phyloP scores from a whole-genome alignment of 805 yeast species.

The Candida odintsovae region DNA sequence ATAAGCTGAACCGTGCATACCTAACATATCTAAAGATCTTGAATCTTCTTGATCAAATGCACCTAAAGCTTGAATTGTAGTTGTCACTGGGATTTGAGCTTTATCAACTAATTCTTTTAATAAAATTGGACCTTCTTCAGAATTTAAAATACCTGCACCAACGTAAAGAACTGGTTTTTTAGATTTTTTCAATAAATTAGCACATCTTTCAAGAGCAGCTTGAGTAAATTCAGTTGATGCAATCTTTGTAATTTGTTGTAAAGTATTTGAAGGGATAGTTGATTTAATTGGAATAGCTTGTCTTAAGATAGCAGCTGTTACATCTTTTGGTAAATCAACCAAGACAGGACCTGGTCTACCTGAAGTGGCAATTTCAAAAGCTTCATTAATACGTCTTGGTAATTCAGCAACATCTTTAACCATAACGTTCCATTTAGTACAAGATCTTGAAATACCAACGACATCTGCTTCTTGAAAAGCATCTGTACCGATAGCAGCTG shows the following conservation, averaged over 20 bases:
- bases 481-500: slow-evolving; percentile 94
- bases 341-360: slow-evolving; percentile 99
- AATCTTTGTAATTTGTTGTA: slow-evolving; percentile 62
- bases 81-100: slow-evolving; percentile 93
- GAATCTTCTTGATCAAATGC: slow-evolving; percentile 89
- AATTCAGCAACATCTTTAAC: slow-evolving; percentile 90
- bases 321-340: slow-evolving; percentile 97
- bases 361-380: slow-evolving; percentile 90
- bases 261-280: slow-evolving; percentile 67
- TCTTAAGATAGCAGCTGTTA: slow-evolving; percentile 85
- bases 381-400: slow-evolving; percentile 94
- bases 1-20: slow-evolving; percentile 96
- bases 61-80: slow-evolving; percentile 91
- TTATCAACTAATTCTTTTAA: slow-evolving; percentile 83
- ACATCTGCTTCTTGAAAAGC: slow-evolving; percentile 99
- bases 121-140: slow-evolving; percentile 72
- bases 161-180: slow-evolving; percentile 86
- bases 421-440: slow-evolving; percentile 99
- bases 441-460: slow-evolving; percentile 91
- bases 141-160: slow-evolving; percentile 84
- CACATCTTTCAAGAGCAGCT: slow-evolving; percentile 71
- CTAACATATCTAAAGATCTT: slow-evolving; percentile 91
- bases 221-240: slow-evolving; percentile 70
- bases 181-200: slow-evolving; percentile 71
- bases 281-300: slow-evolving; percentile 78